Percentiles rank a stretch among this genome's conserved stretches.
Evolutionary conservation across 306 rosid genomes (phyloP).

Genomic region (Rubus idaeus): DNA sequence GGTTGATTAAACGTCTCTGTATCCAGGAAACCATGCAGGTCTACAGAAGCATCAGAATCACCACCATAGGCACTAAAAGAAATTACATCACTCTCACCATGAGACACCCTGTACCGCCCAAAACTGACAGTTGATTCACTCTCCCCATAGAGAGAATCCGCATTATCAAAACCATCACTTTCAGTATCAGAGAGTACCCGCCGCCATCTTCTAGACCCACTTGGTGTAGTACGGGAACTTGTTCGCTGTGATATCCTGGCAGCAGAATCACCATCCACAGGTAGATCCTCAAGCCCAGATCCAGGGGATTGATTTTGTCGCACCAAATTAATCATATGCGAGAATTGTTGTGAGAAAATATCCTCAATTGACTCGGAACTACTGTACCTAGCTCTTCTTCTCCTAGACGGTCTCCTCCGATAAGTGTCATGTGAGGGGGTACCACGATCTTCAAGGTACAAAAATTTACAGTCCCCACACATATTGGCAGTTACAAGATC

Average conservation of each 20-base stretch:
- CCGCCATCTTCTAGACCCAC: constrained; percentile 72
- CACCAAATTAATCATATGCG: constrained; percentile 41
- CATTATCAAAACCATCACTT: constrained; percentile 75
- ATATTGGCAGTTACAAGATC: constrained; percentile 44
- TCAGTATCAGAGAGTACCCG: constrained; percentile 69
- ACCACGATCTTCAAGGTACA: constrained; percentile 70
- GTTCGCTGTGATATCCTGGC: constrained; percentile 45
- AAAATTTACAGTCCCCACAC: constrained; percentile 90
- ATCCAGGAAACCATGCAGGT: constrained; percentile 67
- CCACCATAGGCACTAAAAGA: constrained; percentile 77
- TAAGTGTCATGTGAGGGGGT: constrained; percentile 39
- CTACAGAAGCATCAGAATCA: constrained; percentile 81
- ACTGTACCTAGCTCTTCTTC: constrained; percentile 56
- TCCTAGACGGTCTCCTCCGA: constrained; percentile 40
- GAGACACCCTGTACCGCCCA: constrained; percentile 48
- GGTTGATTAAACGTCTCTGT: constrained; percentile 48
- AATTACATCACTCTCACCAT: constrained; percentile 62
- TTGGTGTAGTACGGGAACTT: constrained; percentile 65
- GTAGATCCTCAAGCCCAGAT: constrained; percentile 50
- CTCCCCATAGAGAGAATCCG: constrained; percentile 62
- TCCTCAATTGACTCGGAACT: constrained; percentile 68
- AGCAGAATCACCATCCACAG: constrained; percentile 45
- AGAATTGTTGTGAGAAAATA: constrained; percentile 48
- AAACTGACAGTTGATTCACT: constrained; percentile 70
- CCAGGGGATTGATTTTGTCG: constrained; percentile 48